These are phyloP conservation scores for Solanum megistacrolobum DNA, from an alignment of 257 asterid genomes.

Conservation along the genomic window DNA sequence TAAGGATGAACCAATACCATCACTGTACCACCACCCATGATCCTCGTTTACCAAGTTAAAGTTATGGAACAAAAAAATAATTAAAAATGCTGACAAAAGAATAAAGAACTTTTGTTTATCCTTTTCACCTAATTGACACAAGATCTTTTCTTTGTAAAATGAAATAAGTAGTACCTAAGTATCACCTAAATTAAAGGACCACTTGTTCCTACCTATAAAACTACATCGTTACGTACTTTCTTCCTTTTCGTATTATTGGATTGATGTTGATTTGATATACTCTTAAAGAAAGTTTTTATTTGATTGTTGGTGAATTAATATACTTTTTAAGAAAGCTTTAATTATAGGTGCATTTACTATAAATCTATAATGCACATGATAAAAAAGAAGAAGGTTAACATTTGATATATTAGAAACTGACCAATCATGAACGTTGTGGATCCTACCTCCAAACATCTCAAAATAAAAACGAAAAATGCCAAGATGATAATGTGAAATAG, in stretches of 20 bases:
- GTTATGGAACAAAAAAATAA: too few relatives aligned
- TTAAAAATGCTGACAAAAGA: neutral
- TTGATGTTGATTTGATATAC: neutral
- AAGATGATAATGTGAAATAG: neutral
- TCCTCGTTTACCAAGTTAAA: neutral
- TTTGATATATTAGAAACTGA: neutral
- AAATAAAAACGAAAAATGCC: neutral
- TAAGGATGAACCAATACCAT: accelerated
- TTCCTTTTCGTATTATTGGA: neutral
- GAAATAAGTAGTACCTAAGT: neutral
- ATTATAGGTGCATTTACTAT: neutral
- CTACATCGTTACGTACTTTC: neutral
- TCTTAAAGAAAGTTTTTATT: too few relatives aligned
- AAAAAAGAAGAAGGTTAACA: neutral
- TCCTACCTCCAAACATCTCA: neutral
- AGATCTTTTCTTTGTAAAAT: neutral
- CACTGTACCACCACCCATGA: neutral
- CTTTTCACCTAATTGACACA: neutral
- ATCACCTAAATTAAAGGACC: neutral
- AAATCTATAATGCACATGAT: neutral
- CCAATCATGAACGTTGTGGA: neutral
- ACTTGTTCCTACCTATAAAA: neutral
- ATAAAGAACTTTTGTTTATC: neutral
- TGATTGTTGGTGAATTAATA: too few relatives aligned
- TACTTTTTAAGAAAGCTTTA: neutral